These are phyloP conservation scores for Linnemannia hyalina DNA, from an alignment of 192 early-diverging fungal species.

Conservation along the genomic window DNA sequence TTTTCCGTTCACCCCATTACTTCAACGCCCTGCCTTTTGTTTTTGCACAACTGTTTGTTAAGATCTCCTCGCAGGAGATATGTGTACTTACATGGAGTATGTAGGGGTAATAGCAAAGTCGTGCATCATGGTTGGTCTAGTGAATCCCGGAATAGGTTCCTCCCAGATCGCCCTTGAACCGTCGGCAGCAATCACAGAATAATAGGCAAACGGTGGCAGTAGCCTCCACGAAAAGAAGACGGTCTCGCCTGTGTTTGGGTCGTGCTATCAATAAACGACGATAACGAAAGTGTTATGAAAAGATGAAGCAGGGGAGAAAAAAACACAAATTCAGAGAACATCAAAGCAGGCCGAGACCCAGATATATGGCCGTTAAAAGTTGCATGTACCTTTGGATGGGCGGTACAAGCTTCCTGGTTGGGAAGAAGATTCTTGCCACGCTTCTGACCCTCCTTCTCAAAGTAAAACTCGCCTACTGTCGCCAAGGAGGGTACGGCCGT, in stretches of 20 bases:
- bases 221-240: conserved; percentile 36
- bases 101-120: conserved; percentile 39
- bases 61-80: neutral
- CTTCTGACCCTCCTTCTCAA: conserved; percentile 19
- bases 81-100: conserved; percentile 28
- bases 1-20: neutral
- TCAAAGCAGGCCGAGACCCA: neutral
- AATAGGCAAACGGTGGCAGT: conserved; percentile 11
- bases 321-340: neutral
- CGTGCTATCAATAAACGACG: neutral
- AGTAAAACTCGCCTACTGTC: conserved; percentile 39
- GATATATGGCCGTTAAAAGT: neutral
- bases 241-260: conserved; percentile 43
- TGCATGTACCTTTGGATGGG: conserved; percentile 45
- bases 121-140: conserved; percentile 37
- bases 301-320: neutral
- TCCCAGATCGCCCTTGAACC: conserved; percentile 33
- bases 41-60: neutral
- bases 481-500: conserved; percentile 24
- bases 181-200: conserved; percentile 36
- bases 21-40: neutral
- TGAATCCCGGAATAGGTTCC: conserved; percentile 34
- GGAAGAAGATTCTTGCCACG: neutral
- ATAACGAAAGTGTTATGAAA: neutral
- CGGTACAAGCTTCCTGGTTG: conserved; percentile 23